Evolutionary conservation across 306 rosid genomes (phyloP).

Genomic region (Acacia crassicarpa): DNA sequence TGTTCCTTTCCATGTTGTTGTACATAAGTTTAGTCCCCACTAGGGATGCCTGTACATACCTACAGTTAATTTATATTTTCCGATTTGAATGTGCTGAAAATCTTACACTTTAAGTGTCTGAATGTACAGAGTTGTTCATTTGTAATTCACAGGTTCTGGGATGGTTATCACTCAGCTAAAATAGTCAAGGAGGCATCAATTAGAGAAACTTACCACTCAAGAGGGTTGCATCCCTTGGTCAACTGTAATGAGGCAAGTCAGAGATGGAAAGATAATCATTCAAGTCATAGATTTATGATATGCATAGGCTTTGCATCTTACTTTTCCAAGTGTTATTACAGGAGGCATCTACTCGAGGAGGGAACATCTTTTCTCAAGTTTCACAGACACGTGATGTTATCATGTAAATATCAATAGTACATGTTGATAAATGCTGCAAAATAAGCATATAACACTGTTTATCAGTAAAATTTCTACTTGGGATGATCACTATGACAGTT

Average conservation of each 20-base stretch:
- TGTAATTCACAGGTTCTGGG: slow-evolving; percentile 12
- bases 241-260: slow-evolving; percentile 10
- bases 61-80: not conserved
- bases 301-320: not conserved
- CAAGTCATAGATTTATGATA: not conserved
- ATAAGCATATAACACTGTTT: not conserved
- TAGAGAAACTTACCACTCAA: not conserved
- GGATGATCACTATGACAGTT: not conserved
- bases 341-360: not conserved
- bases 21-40: not conserved
- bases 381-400: slow-evolving; percentile 1
- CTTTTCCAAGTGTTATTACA: not conserved
- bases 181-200: not conserved
- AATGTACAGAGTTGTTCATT: not conserved
- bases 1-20: not conserved
- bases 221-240: slow-evolving; percentile 5
- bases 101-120: not conserved
- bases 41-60: not conserved
- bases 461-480: not conserved
- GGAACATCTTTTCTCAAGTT: slow-evolving; percentile 6
- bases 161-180: not conserved
- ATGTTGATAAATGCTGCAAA: not conserved
- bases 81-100: not conserved
- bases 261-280: not conserved
- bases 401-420: not conserved